A percentile compares a stretch with the other conserved stretches of the same genome.
Evolutionary conservation across 371 early-diverging fungal species (phyloP).

Genomic region (Umbelopsis sp.): DNA sequence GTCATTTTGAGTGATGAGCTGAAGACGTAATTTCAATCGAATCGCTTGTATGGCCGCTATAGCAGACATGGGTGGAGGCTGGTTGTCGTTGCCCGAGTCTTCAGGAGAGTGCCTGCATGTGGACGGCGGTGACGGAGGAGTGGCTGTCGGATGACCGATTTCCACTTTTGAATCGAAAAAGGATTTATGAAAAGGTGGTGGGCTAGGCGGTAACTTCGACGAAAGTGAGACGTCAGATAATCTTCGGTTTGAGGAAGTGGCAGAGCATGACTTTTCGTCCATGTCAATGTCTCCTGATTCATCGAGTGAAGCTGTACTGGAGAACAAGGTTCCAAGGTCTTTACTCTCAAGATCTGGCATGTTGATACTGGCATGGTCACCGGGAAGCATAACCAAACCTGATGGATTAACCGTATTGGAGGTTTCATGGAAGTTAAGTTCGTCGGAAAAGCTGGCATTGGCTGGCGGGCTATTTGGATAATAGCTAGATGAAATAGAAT

Average conservation of each 20-base stretch:
- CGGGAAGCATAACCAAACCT: neutral
- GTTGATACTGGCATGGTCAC: neutral
- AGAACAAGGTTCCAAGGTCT: neutral
- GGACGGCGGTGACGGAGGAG: neutral
- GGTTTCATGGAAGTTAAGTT: neutral
- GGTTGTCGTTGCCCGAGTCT: neutral
- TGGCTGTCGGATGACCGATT: neutral
- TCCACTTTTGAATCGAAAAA: slow-evolving; percentile 9
- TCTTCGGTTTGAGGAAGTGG: neutral
- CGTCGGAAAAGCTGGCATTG: slow-evolving; percentile 2
- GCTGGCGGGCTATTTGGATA: neutral
- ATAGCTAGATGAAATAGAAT: neutral
- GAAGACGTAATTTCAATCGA: slow-evolving; percentile 41
- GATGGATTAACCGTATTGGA: neutral
- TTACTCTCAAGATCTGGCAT: neutral
- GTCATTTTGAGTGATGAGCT: slow-evolving; percentile 40
- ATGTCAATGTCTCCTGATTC: neutral
- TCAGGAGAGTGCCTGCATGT: slow-evolving; percentile 2
- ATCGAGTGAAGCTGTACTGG: neutral
- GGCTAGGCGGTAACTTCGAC: slow-evolving; percentile 2
- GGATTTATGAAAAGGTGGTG: slow-evolving; percentile 1
- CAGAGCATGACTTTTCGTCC: slow-evolving; percentile 1
- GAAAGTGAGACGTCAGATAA: neutral
- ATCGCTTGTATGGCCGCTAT: slow-evolving; percentile 48
- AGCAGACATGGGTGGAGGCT: slow-evolving; percentile 4